phyloP scores from a whole-genome alignment of 768 basidiomycete species.

The Steccherinum ochraceum region DNA sequence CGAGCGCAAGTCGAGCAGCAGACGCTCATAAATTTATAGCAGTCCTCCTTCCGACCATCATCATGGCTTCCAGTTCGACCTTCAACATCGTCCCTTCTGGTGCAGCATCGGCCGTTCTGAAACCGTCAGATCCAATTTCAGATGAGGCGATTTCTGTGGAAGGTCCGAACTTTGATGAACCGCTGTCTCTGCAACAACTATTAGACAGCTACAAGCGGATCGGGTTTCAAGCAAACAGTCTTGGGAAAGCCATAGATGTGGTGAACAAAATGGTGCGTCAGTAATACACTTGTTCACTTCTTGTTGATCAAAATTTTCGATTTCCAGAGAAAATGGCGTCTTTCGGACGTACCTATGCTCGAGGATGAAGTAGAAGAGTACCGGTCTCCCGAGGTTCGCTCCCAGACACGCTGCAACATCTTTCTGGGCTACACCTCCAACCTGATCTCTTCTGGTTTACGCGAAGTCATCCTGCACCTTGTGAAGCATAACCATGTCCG shows the following conservation, averaged over 20 bases:
- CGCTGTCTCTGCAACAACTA: conserved; percentile 59
- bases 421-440: conserved; percentile 99
- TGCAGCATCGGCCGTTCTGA: conserved; percentile 73
- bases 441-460: conserved; percentile 93
- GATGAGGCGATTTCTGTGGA: conserved; percentile 61
- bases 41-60: neutral
- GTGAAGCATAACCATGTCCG: conserved; percentile 90
- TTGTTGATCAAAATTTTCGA: neutral
- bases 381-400: conserved; percentile 50
- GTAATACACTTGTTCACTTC: neutral
- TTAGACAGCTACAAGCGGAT: conserved; percentile 80
- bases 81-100: conserved; percentile 38
- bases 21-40: neutral
- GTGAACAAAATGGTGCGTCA: conserved; percentile 92
- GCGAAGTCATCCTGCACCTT: conserved; percentile 87
- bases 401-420: conserved; percentile 72
- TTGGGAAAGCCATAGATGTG: conserved; percentile 83
- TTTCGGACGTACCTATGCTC: conserved; percentile 75
- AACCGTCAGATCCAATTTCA: conserved; percentile 67
- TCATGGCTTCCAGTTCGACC: conserved; percentile 12
- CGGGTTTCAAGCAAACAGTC: conserved; percentile 95
- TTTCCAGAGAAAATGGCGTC: conserved; percentile 75
- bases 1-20: neutral
- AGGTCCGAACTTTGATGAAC: conserved; percentile 83
- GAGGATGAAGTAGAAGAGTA: conserved; percentile 69